These are phyloP conservation scores for Gleditsia sinensis DNA, from an alignment of 306 rosid genomes.

Conservation along the genomic window DNA sequence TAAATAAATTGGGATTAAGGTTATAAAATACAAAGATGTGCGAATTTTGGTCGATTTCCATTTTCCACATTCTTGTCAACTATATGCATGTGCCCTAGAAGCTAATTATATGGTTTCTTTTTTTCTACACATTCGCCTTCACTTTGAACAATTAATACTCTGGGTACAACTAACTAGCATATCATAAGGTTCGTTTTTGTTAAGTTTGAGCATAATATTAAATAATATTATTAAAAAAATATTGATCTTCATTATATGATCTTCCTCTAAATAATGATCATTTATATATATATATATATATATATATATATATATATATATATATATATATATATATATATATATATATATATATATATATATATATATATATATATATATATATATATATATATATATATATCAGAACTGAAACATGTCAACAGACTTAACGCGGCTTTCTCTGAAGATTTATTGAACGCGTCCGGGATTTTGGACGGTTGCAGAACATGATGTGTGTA, in stretches of 20 bases:
- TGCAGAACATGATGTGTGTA: conserved; percentile 8
- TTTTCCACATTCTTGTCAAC: conserved; percentile 45
- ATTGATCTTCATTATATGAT: neutral
- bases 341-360: neutral
- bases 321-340: neutral
- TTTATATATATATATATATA: neutral
- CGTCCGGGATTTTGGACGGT: conserved; percentile 40
- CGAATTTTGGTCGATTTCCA: conserved; percentile 55
- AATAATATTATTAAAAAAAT: neutral
- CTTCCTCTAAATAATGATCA: neutral
- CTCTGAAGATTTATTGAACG: conserved; percentile 25
- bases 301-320: neutral
- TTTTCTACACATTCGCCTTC: conserved; percentile 20
- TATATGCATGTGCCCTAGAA: conserved; percentile 30
- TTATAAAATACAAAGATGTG: conserved; percentile 31
- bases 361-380: neutral
- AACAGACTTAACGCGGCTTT: conserved; percentile 39
- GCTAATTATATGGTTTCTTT: conserved; percentile 14
- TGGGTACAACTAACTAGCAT: conserved; percentile 22
- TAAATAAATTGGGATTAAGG: conserved; percentile 10
- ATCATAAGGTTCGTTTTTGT: conserved; percentile 26
- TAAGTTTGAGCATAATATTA: neutral
- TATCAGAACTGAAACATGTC: conserved; percentile 6
- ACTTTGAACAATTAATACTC: conserved; percentile 10
- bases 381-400: neutral